These are phyloP conservation scores for Penicillium longicatenatum DNA, from an alignment of 495 filamentous ascomycete genomes.

Conservation along the genomic window DNA sequence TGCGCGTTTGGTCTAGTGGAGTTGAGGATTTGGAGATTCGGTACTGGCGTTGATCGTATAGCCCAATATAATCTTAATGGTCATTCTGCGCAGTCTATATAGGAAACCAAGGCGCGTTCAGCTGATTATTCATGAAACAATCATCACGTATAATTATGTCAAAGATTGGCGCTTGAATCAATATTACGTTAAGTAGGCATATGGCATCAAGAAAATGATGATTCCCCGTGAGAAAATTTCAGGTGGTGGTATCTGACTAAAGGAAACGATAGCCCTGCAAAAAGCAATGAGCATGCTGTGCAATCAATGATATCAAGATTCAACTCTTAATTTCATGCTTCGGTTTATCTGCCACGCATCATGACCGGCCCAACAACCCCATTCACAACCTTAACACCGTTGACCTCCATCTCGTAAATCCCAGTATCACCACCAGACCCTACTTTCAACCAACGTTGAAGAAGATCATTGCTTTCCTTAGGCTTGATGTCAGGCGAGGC, in stretches of 20 bases:
- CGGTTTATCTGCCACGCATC: constrained; percentile 31
- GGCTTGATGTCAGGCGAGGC: constrained; percentile 73
- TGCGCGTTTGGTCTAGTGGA: neutral
- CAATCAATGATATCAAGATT: neutral
- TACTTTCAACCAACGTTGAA: constrained; percentile 64
- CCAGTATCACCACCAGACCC: constrained; percentile 54
- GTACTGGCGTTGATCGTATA: neutral
- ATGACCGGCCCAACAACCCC: constrained; percentile 46
- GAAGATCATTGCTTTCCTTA: constrained; percentile 86
- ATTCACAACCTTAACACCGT: constrained; percentile 45
- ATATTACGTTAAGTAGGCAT: too few species aligned
- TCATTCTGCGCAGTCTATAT: neutral
- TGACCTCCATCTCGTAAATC: constrained; percentile 47
- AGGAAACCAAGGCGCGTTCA: too few species aligned
- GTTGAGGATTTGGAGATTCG: neutral
- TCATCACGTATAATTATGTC: too few species aligned
- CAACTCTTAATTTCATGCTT: neutral
- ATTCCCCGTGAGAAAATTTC: neutral
- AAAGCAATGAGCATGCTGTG: neutral
- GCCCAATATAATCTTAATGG: neutral
- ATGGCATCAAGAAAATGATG: neutral
- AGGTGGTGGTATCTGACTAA: neutral
- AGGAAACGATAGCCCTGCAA: neutral
- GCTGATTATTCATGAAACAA: too few species aligned
- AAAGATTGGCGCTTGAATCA: too few species aligned